phyloP scores from a whole-genome alignment of 1,284 basidiomycete species.

The Peniophora sp. region DNA sequence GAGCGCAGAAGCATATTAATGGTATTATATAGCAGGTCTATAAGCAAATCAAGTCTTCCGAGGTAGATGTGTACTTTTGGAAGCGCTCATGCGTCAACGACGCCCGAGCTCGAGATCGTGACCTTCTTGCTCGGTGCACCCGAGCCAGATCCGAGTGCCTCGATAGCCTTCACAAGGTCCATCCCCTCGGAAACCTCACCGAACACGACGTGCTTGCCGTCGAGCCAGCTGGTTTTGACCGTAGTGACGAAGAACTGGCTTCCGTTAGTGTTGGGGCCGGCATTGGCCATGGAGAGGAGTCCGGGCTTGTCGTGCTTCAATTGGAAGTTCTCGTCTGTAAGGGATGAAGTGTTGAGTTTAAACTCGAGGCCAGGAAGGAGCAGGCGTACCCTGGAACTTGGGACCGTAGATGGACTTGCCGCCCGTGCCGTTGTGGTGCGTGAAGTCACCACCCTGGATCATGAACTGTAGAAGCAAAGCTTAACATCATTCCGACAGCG shows the following conservation, averaged over 20 bases:
- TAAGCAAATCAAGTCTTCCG: no score
- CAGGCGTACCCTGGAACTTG: conserved; percentile 56
- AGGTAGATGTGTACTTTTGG: no score
- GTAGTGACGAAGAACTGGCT: conserved; percentile 91
- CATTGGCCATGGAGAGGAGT: conserved; percentile 89
- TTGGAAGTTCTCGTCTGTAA: conserved; percentile 80
- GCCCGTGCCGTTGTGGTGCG: conserved; percentile 73
- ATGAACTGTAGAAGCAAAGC: no score
- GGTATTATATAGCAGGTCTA: no score
- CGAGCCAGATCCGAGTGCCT: conserved; percentile 49
- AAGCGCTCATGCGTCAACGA: neutral
- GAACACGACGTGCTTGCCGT: conserved; percentile 78
- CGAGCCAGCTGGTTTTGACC: conserved; percentile 69
- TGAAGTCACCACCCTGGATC: conserved; percentile 81
- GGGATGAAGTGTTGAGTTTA: neutral
- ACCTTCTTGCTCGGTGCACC: conserved; percentile 50
- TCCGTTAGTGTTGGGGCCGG: conserved; percentile 66
- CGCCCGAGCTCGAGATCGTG: conserved; percentile 58
- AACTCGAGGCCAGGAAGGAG: no score
- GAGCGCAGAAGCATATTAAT: no score
- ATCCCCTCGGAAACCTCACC: conserved; percentile 77
- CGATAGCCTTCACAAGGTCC: conserved; percentile 73
- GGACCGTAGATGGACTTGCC: conserved; percentile 89
- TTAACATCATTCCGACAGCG: neutral
- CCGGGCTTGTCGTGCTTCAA: conserved; percentile 75